phyloP scores from a whole-genome alignment of 2,329 filamentous ascomycete species.

The Orbilia brochopaga region DNA sequence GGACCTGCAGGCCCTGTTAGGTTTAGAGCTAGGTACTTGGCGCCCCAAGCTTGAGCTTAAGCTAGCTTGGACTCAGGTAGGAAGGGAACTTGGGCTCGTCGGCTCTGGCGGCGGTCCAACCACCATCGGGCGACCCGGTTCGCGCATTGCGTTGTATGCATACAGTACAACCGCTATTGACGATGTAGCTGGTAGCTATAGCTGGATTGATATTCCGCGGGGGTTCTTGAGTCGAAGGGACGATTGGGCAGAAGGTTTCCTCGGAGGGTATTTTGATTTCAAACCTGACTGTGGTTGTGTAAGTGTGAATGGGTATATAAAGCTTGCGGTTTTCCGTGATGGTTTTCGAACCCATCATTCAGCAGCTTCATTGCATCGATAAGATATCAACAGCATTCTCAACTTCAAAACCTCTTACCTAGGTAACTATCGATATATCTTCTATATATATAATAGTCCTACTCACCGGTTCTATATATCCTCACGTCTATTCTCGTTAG shows the following conservation, averaged over 20 bases:
- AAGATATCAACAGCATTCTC: conserved; percentile 23
- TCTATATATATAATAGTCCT: no score
- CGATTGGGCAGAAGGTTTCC: no score
- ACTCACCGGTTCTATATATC: neutral
- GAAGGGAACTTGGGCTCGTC: neutral
- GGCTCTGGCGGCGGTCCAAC: neutral
- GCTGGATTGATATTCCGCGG: neutral
- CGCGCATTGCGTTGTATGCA: neutral
- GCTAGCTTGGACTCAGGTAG: neutral
- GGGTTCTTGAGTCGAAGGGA: neutral
- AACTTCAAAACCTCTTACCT: conserved; percentile 2
- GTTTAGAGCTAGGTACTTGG: no score
- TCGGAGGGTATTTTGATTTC: neutral
- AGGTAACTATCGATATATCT: no score
- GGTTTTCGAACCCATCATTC: neutral
- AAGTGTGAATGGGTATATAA: neutral
- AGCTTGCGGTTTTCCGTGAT: neutral
- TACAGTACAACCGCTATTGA: neutral
- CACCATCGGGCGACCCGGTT: neutral
- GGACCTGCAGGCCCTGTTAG: no score
- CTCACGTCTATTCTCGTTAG: no score
- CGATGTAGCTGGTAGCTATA: neutral
- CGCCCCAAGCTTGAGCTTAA: neutral
- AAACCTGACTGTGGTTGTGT: neutral
- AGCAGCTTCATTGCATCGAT: conserved; percentile 7